Base-by-base conservation (phyloP, 345 rosid species). In the Eucalyptus globulus region DNA sequence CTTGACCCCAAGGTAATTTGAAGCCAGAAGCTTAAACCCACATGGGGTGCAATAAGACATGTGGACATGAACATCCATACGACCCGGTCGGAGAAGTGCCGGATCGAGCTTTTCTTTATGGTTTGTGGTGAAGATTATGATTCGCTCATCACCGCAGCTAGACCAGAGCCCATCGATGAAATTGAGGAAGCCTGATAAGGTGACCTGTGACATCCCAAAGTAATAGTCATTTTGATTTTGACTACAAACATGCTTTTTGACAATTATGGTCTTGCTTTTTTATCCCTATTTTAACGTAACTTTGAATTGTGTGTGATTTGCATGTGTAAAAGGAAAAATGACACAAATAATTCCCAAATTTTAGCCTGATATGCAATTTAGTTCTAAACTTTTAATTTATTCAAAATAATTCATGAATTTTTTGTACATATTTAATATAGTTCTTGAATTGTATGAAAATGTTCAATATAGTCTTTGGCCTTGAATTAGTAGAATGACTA, bases 11-110 rank as follows among this genome's bases (percentile, higher is more conserved):
- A 93, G 90, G 88, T 94, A 95, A 26, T 92, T 95, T 13, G 69
- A 11, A 11, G 95, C 95, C 44, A 92, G 91, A 87, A 87, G 27
- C 86, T 21, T 90, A 86, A 95, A 95, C 31, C 91, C 91, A 27
- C 67, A 60, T 0, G 91, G 90, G 10, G 92, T 93, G 87, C 94
- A 93, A 19, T 93, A 93, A 7, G 95, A 92, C 94, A 95, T 91
- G 91, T 92, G 92, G 29, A 95, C 58, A 54, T 95, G 96, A 49
- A 94, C 47, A 14, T 95, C 96, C 96, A 94, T 95, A 40, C 95
- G 89, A 12, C 95, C 95, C 4, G 94, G 93, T 3, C 94, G 88
- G 31, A 93, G 51, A 90, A 95, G 85, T 17, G 94, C 93, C 0
- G 90, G 90, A 90, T 95, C 93, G 11, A 95, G 91, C 90, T 90